Base-by-base conservation (phyloP, 2,329 filamentous ascomycete species). In the Epichloe typhina region DNA sequence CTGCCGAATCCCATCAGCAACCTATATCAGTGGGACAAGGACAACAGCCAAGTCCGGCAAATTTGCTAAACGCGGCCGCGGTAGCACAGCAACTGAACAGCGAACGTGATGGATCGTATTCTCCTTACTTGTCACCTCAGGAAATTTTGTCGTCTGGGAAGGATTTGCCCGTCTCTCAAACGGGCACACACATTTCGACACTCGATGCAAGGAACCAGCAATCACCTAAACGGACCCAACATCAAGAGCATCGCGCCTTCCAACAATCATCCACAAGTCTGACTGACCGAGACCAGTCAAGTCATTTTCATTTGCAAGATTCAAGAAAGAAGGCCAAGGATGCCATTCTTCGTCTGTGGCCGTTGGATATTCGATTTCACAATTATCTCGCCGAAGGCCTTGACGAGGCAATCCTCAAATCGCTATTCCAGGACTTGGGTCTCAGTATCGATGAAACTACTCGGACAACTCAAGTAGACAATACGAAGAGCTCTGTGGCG, bases 351-450 rank as follows among this genome's bases (percentile, higher is more conserved):
- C 75, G 78, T 38, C 69, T 90, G 3, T 75, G 72, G 68, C 72
- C 75, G 1, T 64, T 86, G 53, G 84, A 87, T 46, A 80, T 94
- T 52, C 79, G 80, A 19, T 95, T 83, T 60, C 75, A 84, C 50
- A 77, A 87, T 53, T 83, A 91, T 51, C 70, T 90, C 12, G 73
- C 80, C 11, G 85, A 91, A 63, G 85, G 87, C 0, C 74, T 91
- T 41, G 77, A 89, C 57, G 72, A 77, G 37, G 65, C 66, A 1
- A 61, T 88, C 11, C 67, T 95, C 37, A 76, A 74, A 51, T 64
- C 69, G 33, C 71, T 93, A 1, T 93, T 89, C 58, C 69, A 74
- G 26, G 82, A 88, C 19, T 68, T 93, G 3, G 81, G 82, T 3
- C 72, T 89, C 4, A 72, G 75, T 35, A 69, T 71, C 2, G 46